Percentiles rank a stretch among this genome's conserved stretches.
These are phyloP conservation scores for Taxawa tesnikishii DNA, from an alignment of 2,329 filamentous ascomycete genomes.

Conservation along the genomic window DNA sequence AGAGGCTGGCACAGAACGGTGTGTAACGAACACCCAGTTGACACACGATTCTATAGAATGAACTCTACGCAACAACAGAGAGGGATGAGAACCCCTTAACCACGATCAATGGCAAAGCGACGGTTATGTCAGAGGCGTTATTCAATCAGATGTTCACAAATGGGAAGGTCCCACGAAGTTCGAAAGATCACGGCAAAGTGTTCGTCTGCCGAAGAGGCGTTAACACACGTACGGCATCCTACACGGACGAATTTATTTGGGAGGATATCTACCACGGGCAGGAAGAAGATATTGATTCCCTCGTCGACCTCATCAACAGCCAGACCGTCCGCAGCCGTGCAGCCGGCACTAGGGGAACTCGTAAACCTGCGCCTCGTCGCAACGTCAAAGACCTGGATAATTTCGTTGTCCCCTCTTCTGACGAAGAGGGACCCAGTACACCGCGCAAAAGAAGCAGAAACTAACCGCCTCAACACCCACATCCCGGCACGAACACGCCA, in stretches of 20 bases:
- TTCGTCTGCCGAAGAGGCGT: conserved; percentile 86
- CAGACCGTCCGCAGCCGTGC: conserved; percentile 62
- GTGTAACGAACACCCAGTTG: not conserved
- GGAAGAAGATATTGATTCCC: conserved; percentile 51
- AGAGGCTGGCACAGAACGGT: no score
- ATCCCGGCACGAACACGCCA: conserved; percentile 31
- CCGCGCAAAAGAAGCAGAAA: conserved; percentile 37
- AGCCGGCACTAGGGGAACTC: no score
- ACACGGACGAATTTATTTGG: conserved; percentile 88
- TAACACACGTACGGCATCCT: conserved; percentile 76
- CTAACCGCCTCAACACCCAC: conserved; percentile 31
- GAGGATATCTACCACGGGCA: conserved; percentile 66
- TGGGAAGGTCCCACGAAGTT: conserved; percentile 60
- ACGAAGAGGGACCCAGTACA: conserved; percentile 29
- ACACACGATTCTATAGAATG: conserved; percentile 46
- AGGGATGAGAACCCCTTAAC: conserved; percentile 78
- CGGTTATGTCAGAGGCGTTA: conserved; percentile 57
- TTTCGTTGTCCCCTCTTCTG: conserved; percentile 26
- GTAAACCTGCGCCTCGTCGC: conserved; percentile 24
- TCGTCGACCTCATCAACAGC: conserved; percentile 56
- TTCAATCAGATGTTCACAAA: conserved; percentile 61
- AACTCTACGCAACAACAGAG: conserved; percentile 80
- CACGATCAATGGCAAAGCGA: conserved; percentile 84
- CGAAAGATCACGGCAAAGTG: conserved; percentile 67
- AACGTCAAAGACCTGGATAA: conserved; percentile 26